Evolutionary conservation across 2,329 filamentous ascomycete species (phyloP).

Genomic region (Sporothrix globosa): DNA sequence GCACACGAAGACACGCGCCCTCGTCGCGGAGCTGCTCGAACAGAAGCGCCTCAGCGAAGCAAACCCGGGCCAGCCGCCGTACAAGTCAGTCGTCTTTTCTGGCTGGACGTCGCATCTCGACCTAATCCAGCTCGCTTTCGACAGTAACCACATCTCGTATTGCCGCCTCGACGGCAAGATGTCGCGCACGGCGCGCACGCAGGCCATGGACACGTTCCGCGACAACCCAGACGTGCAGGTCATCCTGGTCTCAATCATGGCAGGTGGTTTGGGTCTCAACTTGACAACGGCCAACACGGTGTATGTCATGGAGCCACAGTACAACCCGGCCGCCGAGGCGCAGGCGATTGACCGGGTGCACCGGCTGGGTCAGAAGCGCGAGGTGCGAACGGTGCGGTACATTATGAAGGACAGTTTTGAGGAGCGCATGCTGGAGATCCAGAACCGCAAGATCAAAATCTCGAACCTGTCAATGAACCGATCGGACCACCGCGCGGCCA

Average conservation of each 20-base stretch:
- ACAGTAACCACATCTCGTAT: slow-evolving; percentile 66
- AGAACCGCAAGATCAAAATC: slow-evolving; percentile 89
- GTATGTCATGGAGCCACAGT: slow-evolving; percentile 98
- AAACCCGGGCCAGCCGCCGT: slow-evolving; percentile 68
- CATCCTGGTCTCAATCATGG: slow-evolving; percentile 89
- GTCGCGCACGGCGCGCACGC: slow-evolving; percentile 71
- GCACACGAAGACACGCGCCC: slow-evolving; percentile 85
- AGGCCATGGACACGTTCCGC: slow-evolving; percentile 77
- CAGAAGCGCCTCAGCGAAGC: slow-evolving; percentile 65
- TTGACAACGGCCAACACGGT: slow-evolving; percentile 83
- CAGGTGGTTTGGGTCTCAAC: slow-evolving; percentile 89
- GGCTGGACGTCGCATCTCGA: slow-evolving; percentile 96
- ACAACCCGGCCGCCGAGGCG: slow-evolving; percentile 91
- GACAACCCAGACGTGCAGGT: slow-evolving; percentile 72
- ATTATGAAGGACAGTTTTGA: slow-evolving; percentile 92
- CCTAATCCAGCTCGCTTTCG: slow-evolving; percentile 81
- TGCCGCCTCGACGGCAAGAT: slow-evolving; percentile 90
- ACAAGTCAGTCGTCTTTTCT: slow-evolving; percentile 93
- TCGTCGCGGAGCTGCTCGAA: slow-evolving; percentile 73
- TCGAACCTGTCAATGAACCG: slow-evolving; percentile 65
- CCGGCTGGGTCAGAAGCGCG: slow-evolving; percentile 84
- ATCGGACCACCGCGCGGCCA: slow-evolving; percentile 39
- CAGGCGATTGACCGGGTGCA: slow-evolving; percentile 95
- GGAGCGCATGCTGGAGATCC: slow-evolving; percentile 86
- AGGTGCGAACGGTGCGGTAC: slow-evolving; percentile 83